A percentile compares a stretch with the other conserved stretches of the same genome.
phyloP scores from a whole-genome alignment of 306 rosid genomes.

The Betula pendula region DNA sequence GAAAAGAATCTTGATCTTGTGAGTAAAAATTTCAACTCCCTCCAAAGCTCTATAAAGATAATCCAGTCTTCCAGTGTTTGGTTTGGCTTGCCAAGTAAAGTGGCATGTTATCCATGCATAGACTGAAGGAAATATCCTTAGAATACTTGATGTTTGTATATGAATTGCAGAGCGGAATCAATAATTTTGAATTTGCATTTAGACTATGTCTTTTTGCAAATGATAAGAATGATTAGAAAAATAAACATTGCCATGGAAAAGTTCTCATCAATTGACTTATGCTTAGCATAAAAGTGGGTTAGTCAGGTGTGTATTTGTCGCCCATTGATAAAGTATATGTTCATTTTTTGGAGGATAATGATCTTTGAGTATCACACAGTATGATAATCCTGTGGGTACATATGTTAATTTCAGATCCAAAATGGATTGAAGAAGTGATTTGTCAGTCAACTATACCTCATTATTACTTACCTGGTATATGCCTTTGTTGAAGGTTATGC shows the following conservation, averaged over 20 bases:
- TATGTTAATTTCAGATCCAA: not conserved
- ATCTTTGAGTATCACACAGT: not conserved
- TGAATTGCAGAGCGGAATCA: not conserved
- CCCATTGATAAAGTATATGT: not conserved
- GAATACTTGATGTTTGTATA: not conserved
- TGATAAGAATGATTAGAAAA: too few species aligned
- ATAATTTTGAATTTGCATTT: not conserved
- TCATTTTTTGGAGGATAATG: not conserved
- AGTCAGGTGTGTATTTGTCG: not conserved
- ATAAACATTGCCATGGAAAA: not conserved
- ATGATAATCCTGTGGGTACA: not conserved
- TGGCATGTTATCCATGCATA: not conserved
- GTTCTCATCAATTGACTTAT: not conserved
- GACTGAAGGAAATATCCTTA: not conserved
- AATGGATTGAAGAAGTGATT: not conserved
- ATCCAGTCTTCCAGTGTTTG: not conserved
- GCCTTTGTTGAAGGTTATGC: not conserved
- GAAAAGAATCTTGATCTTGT: not conserved
- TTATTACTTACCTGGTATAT: not conserved
- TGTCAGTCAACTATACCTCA: not conserved
- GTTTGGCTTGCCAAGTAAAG: not conserved
- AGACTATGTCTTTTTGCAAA: not conserved
- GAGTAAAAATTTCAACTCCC: not conserved
- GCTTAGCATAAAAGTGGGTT: not conserved
- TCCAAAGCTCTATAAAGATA: not conserved